Percentiles rank a stretch among this genome's conserved stretches.
phyloP scores from a whole-genome alignment of 1,284 basidiomycete genomes.

The Tylopilus sp. region DNA sequence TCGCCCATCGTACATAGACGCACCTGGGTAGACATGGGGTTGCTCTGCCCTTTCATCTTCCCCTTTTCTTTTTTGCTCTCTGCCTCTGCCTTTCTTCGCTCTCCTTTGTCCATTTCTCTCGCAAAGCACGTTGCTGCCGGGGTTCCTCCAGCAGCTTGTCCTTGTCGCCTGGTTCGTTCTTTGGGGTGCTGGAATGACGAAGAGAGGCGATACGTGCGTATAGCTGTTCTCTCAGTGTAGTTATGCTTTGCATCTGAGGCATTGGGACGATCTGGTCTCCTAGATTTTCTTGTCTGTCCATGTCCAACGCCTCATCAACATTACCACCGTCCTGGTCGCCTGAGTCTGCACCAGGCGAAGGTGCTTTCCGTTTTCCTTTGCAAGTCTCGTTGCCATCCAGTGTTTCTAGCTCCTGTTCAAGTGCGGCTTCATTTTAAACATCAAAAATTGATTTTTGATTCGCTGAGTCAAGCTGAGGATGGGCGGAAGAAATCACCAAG shows the following conservation, averaged over 20 bases:
- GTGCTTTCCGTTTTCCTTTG: slow-evolving; percentile 64
- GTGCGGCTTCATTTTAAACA: slow-evolving; percentile 68
- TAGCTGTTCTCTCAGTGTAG: slow-evolving; percentile 80
- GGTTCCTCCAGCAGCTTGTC: slow-evolving; percentile 88
- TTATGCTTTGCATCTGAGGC: slow-evolving; percentile 74
- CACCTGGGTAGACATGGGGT: slow-evolving; percentile 62
- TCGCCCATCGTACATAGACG: slow-evolving; percentile 11
- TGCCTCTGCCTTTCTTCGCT: slow-evolving; percentile 74
- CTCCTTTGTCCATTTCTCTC: slow-evolving; percentile 86
- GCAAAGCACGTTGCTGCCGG: slow-evolving; percentile 79
- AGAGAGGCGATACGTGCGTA: slow-evolving; percentile 83
- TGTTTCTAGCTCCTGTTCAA: slow-evolving; percentile 20
- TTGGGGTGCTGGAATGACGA: slow-evolving; percentile 56
- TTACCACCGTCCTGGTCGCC: not conserved
- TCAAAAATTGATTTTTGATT: slow-evolving; percentile 89
- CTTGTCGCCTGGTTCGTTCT: slow-evolving; percentile 65
- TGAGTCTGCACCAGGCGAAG: not conserved
- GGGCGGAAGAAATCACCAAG: not conserved
- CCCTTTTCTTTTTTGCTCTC: slow-evolving; percentile 62
- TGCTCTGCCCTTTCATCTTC: slow-evolving; percentile 55
- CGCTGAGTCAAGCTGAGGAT: slow-evolving; percentile 84
- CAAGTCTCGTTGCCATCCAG: slow-evolving; percentile 25
- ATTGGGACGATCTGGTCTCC: slow-evolving; percentile 70
- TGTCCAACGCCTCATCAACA: slow-evolving; percentile 23
- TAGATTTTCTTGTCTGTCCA: slow-evolving; percentile 34